These are phyloP conservation scores for Dactylella cylindrospora DNA, from an alignment of 2,329 filamentous ascomycete genomes.

Conservation along the genomic window DNA sequence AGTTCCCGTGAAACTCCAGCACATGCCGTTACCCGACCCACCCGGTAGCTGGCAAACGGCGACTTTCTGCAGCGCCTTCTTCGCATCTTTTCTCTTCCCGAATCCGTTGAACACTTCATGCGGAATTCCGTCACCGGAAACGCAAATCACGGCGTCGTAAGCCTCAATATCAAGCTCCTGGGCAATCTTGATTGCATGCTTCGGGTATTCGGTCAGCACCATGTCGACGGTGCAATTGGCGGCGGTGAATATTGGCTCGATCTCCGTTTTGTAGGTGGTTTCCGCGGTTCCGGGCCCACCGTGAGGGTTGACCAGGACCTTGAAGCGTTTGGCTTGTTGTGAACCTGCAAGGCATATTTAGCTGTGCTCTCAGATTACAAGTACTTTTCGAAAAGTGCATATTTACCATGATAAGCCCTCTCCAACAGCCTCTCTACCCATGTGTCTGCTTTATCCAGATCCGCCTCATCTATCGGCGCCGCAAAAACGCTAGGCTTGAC, in stretches of 20 bases:
- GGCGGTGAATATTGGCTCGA: constrained; percentile 78
- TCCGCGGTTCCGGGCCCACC: constrained; percentile 77
- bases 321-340: constrained; percentile 72
- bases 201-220: constrained; percentile 68
- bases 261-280: constrained; percentile 71
- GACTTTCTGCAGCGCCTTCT: constrained; percentile 70
- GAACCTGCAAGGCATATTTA: constrained; percentile 50
- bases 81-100: constrained; percentile 72
- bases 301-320: constrained; percentile 87
- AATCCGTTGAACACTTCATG: constrained; percentile 96
- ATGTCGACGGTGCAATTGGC: constrained; percentile 76
- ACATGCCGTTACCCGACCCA: constrained; percentile 92
- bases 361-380: not conserved
- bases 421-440: constrained; percentile 69
- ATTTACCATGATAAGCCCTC: constrained; percentile 59
- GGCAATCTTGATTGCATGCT: constrained; percentile 77
- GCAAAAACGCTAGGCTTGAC: constrained; percentile 64
- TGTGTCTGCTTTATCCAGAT: constrained; percentile 56
- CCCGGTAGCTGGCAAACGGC: constrained; percentile 87
- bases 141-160: constrained; percentile 83
- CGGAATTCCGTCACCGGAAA: constrained; percentile 87
- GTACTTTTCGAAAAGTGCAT: not conserved
- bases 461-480: constrained; percentile 61
- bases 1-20: constrained; percentile 83
- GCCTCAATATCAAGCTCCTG: constrained; percentile 73